Base-by-base conservation (phyloP, 2,329 filamentous ascomycete genomes). In the Xylaria sp. region DNA sequence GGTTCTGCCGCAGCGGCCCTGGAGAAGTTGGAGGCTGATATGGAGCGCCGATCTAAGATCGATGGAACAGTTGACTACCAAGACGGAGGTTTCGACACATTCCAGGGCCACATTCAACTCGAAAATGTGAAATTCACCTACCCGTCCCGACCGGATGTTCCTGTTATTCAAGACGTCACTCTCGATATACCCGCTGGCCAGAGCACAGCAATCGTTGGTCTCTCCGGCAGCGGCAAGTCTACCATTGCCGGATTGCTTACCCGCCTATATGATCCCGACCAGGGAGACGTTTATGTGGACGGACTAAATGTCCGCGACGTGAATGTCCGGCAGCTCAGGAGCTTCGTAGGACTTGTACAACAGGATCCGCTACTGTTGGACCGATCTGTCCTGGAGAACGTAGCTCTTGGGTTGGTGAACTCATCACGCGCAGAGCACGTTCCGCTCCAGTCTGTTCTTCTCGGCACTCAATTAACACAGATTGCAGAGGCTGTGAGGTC, bases 211-310 rank as follows among this genome's bases (percentile, higher is more conserved):
- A 71, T 82, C 39, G 78, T 82, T 7, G 79, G 79, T 1, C 67
- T 76, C 4, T 79, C 76, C 3, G 79, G 79, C 3, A 76, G 74
- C 50, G 77, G 77, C 1, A 79, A 80, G 52, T 77, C 75, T 13
- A 79, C 77, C 0, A 68, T 83, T 62, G 78, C 82, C 1, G 78
- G 77, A 4, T 70, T 87, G 2, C 67, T 83, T 1, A 77, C 81
- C 37, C 74, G 85, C 37, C 75, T 87, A 26, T 86, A 88, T 58
- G 79, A 85, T 48, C 79, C 82, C 0, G 74, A 74, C 0, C 69
- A 72, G 3, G 84, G 83, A 2, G 63, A 63, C 0, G 70, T 85
- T 2, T 61, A 69, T 1, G 64, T 83, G 2, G 80, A 80, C 63
- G 80, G 78, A 2, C 71, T 66, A n/a, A 71, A 79, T 61, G 68